Conservation (phyloP, 2,329 filamentous ascomycete species). For the Aureobasidium sp. region DNA sequence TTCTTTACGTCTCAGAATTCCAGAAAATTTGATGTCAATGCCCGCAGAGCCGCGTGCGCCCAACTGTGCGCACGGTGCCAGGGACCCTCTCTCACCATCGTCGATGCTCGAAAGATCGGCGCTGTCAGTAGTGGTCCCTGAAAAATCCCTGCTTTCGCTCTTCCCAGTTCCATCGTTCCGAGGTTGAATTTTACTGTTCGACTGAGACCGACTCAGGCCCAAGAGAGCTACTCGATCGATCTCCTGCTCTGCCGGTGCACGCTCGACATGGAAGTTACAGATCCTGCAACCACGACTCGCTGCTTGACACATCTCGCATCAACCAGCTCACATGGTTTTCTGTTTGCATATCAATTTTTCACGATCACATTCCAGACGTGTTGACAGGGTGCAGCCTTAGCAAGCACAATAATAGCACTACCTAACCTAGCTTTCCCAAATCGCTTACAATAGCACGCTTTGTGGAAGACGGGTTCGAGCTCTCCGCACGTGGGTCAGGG, state of each 20-base stretch:
- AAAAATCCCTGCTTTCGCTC: conserved; percentile 2
- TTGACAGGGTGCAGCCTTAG: background rate
- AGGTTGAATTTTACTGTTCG: conserved; percentile 1
- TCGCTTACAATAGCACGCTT: background rate
- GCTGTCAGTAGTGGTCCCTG: conserved; percentile 7
- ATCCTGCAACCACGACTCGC: background rate
- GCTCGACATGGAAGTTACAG: background rate
- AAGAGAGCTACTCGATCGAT: background rate
- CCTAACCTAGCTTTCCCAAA: background rate
- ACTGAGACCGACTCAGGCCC: background rate
- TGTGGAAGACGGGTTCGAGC: background rate
- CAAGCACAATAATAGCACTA: background rate
- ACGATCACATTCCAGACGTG: background rate
- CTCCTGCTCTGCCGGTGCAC: background rate
- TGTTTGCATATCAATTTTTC: too few relatives aligned
- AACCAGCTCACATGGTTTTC: background rate
- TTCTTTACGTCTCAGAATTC: background rate
- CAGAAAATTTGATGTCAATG: background rate
- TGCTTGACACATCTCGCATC: background rate
- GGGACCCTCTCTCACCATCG: background rate
- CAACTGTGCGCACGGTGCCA: background rate
- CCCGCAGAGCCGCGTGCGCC: conserved; percentile 5
- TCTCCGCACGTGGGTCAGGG: conserved; percentile 4
- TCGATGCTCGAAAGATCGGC: background rate
- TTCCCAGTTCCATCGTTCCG: background rate